These are phyloP conservation scores for Beauveria rudraprayagi DNA, from an alignment of 2,329 filamentous ascomycete species.

Conservation along the genomic window DNA sequence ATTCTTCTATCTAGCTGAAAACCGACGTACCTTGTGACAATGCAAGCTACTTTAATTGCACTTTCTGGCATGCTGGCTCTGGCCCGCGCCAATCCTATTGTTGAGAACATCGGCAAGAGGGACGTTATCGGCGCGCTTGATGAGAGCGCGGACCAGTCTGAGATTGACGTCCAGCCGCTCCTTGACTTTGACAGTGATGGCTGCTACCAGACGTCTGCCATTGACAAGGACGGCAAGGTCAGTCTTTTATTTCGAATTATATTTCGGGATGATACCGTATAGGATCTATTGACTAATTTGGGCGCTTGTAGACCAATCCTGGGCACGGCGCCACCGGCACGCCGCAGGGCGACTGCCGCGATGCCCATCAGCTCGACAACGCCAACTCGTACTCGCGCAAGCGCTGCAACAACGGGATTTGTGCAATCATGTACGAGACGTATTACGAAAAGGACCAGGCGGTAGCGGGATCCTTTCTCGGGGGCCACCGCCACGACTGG, in stretches of 20 bases:
- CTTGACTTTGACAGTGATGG: conserved; percentile 33
- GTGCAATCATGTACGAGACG: conserved; percentile 26
- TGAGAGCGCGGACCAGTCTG: conserved; percentile 23
- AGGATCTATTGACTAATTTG: background rate
- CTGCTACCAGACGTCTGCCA: conserved; percentile 40
- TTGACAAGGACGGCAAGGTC: conserved; percentile 27
- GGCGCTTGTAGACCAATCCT: conserved; percentile 18
- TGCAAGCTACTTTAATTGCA: background rate
- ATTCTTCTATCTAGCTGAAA: background rate
- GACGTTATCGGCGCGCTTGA: conserved; percentile 24
- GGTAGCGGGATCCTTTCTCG: conserved; percentile 20
- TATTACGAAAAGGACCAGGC: conserved; percentile 39
- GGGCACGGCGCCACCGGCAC: conserved; percentile 21
- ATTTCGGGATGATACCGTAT: background rate
- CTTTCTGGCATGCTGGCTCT: conserved; percentile 12
- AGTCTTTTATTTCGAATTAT: background rate
- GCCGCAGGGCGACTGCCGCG: conserved; percentile 23
- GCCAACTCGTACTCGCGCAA: conserved; percentile 25
- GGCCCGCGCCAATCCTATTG: conserved; percentile 14
- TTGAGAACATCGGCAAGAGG: conserved; percentile 13
- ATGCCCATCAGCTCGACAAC: conserved; percentile 23
- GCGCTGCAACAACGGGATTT: conserved; percentile 26
- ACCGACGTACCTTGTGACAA: background rate
- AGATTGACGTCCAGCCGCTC: conserved; percentile 28
- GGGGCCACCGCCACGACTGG: conserved; percentile 35